Evolutionary conservation across 2,329 filamentous ascomycete species (phyloP).

Genomic region (Incumbomyces lentus): DNA sequence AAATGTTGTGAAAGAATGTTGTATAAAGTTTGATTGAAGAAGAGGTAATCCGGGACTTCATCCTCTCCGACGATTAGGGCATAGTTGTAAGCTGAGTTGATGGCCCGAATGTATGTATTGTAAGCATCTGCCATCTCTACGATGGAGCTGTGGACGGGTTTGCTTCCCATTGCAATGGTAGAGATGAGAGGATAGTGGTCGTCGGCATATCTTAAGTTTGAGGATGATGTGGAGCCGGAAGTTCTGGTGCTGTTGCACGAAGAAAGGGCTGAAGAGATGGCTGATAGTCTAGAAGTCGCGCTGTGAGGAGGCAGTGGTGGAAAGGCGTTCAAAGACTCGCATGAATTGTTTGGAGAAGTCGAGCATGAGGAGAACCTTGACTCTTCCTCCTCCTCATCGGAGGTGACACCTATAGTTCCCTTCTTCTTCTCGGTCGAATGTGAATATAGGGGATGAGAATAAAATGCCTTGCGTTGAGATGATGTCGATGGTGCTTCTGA

Average conservation of each 20-base stretch:
- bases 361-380: constrained; percentile 7
- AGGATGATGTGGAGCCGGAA: neutral
- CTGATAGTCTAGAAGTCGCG: neutral
- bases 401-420: neutral
- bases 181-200: constrained; percentile 20
- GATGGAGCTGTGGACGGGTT: neutral
- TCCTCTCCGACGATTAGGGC: constrained; percentile 13
- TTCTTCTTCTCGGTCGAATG: neutral
- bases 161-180: constrained; percentile 8
- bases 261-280: neutral
- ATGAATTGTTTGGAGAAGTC: constrained; percentile 3
- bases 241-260: neutral
- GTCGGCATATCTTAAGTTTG: constrained; percentile 13
- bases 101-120: constrained; percentile 19
- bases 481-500: constrained; percentile 1
- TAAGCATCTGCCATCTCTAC: constrained; percentile 19
- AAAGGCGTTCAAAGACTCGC: constrained; percentile 2
- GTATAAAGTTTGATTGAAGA: constrained; percentile 19
- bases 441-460: constrained; percentile 3
- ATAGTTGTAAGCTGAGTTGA: constrained; percentile 21
- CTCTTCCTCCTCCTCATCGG: neutral
- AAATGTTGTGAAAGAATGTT: constrained; percentile 11
- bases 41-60: constrained; percentile 17
- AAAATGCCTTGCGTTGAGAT: too few relatives aligned
- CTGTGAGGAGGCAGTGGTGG: neutral